Evolutionary conservation across 2,329 filamentous ascomycete species (phyloP).

Genomic region (Incumbomyces delicatus): DNA sequence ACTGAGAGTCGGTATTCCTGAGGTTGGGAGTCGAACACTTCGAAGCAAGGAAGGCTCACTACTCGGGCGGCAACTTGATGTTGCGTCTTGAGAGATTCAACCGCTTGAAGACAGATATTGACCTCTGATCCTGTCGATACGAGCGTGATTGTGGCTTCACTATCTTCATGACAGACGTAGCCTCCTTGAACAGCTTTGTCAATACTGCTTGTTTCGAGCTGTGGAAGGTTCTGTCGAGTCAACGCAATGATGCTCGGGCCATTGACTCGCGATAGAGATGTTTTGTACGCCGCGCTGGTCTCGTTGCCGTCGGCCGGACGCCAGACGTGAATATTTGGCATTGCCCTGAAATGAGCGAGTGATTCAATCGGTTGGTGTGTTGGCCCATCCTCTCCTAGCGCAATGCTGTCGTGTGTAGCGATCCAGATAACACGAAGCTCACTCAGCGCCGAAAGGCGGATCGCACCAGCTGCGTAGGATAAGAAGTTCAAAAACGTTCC

Average conservation of each 20-base stretch:
- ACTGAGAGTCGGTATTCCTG: no score
- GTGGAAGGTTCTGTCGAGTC: constrained; percentile 95
- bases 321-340: constrained; percentile 51
- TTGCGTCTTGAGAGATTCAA: no score
- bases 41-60: no score
- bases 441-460: constrained; percentile 49
- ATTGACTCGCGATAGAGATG: constrained; percentile 76
- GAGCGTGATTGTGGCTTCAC: no score
- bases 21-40: no score
- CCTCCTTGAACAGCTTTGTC: constrained; percentile 79
- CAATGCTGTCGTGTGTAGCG: constrained; percentile 51
- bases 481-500: constrained; percentile 99
- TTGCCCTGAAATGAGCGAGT: constrained; percentile 45
- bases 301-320: constrained; percentile 49
- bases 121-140: no score
- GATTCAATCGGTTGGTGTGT: constrained; percentile 52
- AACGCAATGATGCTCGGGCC: constrained; percentile 90
- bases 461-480: constrained; percentile 60
- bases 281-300: constrained; percentile 51
- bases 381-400: constrained; percentile 49
- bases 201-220: constrained; percentile 86
- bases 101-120: no score
- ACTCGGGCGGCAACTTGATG: no score
- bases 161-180: no score
- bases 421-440: constrained; percentile 47